Conservation (phyloP, 2,329 filamentous ascomycete genomes). For the Fusarium hostae region DNA sequence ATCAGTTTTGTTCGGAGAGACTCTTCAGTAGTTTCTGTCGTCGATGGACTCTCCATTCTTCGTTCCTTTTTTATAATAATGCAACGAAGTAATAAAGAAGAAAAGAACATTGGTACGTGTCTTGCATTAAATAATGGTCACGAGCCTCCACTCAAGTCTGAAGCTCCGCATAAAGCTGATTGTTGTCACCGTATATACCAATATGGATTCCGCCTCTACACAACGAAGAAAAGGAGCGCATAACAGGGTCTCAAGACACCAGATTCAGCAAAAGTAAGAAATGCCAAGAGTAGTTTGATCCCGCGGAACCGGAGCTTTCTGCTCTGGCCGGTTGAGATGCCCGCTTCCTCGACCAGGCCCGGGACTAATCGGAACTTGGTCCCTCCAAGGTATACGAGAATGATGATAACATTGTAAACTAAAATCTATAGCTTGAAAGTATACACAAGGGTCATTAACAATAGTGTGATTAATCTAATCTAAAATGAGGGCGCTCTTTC, state of each 20-base stretch:
- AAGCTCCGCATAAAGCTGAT: neutral
- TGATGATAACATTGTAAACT: neutral
- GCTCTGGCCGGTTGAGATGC: neutral
- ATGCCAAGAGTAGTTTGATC: neutral
- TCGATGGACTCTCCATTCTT: no score
- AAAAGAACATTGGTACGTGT: neutral
- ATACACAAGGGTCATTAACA: neutral
- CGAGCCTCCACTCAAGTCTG: neutral
- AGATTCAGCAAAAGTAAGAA: neutral
- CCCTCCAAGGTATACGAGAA: neutral
- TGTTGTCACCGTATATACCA: neutral
- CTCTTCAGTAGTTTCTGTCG: neutral
- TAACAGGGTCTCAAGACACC: neutral
- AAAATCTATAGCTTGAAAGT: fast-evolving
- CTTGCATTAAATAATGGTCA: fast-evolving
- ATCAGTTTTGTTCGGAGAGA: neutral
- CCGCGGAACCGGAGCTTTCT: neutral
- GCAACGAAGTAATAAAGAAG: neutral
- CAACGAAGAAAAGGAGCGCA: neutral
- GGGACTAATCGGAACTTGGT: no score
- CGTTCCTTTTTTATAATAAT: neutral
- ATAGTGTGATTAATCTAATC: neutral
- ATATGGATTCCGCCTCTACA: neutral
- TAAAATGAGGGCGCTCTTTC: slow-evolving; percentile 13
- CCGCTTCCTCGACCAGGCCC: neutral